A percentile compares a stretch with the other conserved stretches of the same genome.
phyloP scores from a whole-genome alignment of 305 asterid genomes.

The Fraxinus nigra region DNA sequence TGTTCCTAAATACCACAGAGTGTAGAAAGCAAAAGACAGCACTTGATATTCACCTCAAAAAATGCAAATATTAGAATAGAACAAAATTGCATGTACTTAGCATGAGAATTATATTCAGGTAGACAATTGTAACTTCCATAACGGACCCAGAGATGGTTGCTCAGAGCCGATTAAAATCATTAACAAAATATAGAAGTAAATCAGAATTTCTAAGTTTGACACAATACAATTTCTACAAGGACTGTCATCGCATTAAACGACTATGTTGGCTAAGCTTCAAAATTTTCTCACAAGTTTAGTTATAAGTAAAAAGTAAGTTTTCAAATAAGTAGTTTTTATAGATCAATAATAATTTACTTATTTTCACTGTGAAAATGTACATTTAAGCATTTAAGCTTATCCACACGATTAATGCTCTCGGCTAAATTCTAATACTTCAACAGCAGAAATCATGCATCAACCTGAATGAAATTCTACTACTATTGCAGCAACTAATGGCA shows the following conservation, averaged over 20 bases:
- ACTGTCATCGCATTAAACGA: neutral
- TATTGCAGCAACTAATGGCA: neutral
- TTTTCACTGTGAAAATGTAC: neutral
- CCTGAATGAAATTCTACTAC: neutral
- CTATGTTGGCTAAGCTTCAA: neutral
- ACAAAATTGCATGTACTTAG: neutral
- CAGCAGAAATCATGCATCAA: neutral
- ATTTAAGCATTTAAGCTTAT: neutral
- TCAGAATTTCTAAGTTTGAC: neutral
- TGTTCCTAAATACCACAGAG: neutral
- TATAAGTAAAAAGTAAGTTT: neutral
- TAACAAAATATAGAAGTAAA: neutral
- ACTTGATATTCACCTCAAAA: neutral
- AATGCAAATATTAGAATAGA: neutral
- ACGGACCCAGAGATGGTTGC: neutral
- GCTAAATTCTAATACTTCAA: neutral
- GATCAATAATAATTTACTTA: neutral
- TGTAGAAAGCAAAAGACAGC: neutral
- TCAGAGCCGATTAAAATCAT: neutral
- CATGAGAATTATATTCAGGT: neutral
- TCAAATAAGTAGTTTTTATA: neutral
- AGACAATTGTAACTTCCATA: neutral
- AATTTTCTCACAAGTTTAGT: neutral
- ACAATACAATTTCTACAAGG: neutral
- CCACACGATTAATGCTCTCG: neutral